phyloP scores from a whole-genome alignment of 1,139 yeast genomes.

The Candida albicans region DNA sequence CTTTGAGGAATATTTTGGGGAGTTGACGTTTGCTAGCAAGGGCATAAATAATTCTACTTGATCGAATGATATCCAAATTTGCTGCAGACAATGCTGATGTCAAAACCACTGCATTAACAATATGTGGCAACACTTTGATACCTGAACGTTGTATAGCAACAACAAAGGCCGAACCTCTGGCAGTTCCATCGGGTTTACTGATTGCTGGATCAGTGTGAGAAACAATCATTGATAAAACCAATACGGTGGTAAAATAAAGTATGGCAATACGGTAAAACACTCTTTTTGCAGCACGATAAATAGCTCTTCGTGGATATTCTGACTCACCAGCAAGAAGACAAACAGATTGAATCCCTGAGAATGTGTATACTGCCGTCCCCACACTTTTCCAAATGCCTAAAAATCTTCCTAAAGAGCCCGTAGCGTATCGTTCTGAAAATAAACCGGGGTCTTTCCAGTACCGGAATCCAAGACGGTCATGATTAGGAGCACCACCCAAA shows the following conservation, averaged over 20 bases:
- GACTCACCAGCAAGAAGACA: constrained; percentile 51
- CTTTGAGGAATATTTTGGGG: constrained; percentile 43
- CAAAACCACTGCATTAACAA: constrained; percentile 50
- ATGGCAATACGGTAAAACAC: constrained; percentile 45
- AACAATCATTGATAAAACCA: constrained; percentile 48
- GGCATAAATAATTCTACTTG: constrained; percentile 46
- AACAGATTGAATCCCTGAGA: constrained; percentile 38
- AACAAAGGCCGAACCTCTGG: constrained; percentile 55
- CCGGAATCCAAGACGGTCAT: constrained; percentile 26
- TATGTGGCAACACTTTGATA: constrained; percentile 47
- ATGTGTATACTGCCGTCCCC: constrained; percentile 28
- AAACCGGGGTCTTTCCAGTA: constrained; percentile 30
- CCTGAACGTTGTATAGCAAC: constrained; percentile 53
- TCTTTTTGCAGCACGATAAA: constrained; percentile 48
- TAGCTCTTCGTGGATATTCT: constrained; percentile 46
- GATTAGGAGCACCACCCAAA: constrained; percentile 30
- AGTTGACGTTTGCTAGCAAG: constrained; percentile 44
- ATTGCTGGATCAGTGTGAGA: constrained; percentile 42
- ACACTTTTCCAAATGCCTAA: constrained; percentile 30
- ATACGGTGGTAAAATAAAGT: constrained; percentile 44
- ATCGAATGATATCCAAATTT: constrained; percentile 41
- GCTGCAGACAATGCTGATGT: constrained; percentile 57
- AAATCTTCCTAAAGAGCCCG: constrained; percentile 26
- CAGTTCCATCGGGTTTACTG: constrained; percentile 44
- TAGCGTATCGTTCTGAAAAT: constrained; percentile 19